Evolutionary conservation across 495 filamentous ascomycete species (phyloP), one percentile per base, ranked within the genome.

Genomic region (Penicillium taxi): DNA sequence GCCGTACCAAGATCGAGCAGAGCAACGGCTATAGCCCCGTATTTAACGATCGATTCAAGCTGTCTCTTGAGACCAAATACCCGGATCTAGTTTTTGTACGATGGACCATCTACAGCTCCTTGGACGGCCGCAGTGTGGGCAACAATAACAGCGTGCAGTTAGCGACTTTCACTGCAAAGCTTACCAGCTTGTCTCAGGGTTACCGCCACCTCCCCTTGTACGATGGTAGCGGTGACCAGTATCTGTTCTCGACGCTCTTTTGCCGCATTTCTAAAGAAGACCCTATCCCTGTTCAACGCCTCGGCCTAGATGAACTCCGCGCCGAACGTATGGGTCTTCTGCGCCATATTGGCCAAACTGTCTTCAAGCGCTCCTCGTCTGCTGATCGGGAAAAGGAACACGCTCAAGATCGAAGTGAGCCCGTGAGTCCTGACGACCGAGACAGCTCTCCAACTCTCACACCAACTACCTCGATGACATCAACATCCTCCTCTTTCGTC

Each of bases 191-290:
- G 17, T 86, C 89, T 48, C 80, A 94, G 58, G 91, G 91, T n/a
- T 98, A 93, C 51, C 90, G 90, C 32, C 93, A 94, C 46, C 72
- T 98, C 25, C 91, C 90, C n/a, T 70, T 98, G n/a, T 81, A 80
- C 50, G 84, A 95, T 58, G 70, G 73, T 28, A 82, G 85, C 39
- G 91, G 90, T 35, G 87, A 96, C 37, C 85, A 84, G 43, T 96
- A 87, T 55, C 68, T 94, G 15, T 93, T 93, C 59, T 94, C 91
- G n/a, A 93, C 85, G 1, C 64, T 98, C 22, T 94, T 98, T 62
- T 91, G 86, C 59, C 77, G 75, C 40, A 84, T 96, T 58, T 75
- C 77, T 37, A 86, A 80, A 45, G 67, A 77, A 41, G 69, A 72
- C 2, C 65, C 66, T 11, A 44, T 78, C n/a, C 55, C 66, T 9